phyloP scores from a whole-genome alignment of 345 rosid genomes.

The Aquilaria sinensis region DNA sequence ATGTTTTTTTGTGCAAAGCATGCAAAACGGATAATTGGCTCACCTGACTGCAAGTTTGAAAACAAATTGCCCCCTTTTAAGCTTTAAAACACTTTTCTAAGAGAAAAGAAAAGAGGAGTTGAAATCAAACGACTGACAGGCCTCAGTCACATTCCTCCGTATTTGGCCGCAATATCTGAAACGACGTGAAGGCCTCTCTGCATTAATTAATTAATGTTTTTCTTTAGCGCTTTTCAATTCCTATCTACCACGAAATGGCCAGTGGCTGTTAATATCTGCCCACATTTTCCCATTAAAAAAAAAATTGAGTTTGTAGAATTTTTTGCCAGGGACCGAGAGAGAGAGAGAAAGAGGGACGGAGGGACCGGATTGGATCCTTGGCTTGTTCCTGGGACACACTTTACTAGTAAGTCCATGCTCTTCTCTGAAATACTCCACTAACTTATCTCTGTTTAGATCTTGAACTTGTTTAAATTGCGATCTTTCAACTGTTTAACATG shows the following conservation, averaged over 20 bases:
- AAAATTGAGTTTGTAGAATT: too few species aligned
- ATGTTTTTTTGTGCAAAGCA: slow-evolving; percentile 45
- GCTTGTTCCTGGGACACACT: too few species aligned
- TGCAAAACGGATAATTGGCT: slow-evolving; percentile 52
- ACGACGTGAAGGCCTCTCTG: slow-evolving; percentile 25
- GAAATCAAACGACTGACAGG: slow-evolving; percentile 24
- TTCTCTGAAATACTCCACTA: background rate
- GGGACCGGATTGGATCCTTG: background rate
- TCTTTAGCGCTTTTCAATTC: too few species aligned
- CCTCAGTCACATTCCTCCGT: slow-evolving; percentile 53
- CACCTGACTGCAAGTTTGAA: slow-evolving; percentile 15
- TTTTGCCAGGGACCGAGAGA: too few species aligned
- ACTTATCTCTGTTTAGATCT: slow-evolving; percentile 11
- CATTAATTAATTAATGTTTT: slow-evolving; percentile 12
- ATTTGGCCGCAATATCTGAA: slow-evolving; percentile 56
- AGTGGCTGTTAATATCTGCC: slow-evolving; percentile 24
- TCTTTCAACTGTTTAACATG: too few species aligned
- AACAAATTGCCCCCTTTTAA: background rate
- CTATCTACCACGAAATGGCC: slow-evolving; percentile 18
- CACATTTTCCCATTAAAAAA: background rate
- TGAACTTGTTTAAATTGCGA: background rate
- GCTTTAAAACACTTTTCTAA: too few species aligned
- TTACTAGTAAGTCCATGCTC: too few species aligned
- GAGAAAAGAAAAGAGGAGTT: too few species aligned
- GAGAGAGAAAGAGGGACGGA: too few species aligned